phyloP scores from a whole-genome alignment of 768 basidiomycete species.

The Lanmaoa rubissima region DNA sequence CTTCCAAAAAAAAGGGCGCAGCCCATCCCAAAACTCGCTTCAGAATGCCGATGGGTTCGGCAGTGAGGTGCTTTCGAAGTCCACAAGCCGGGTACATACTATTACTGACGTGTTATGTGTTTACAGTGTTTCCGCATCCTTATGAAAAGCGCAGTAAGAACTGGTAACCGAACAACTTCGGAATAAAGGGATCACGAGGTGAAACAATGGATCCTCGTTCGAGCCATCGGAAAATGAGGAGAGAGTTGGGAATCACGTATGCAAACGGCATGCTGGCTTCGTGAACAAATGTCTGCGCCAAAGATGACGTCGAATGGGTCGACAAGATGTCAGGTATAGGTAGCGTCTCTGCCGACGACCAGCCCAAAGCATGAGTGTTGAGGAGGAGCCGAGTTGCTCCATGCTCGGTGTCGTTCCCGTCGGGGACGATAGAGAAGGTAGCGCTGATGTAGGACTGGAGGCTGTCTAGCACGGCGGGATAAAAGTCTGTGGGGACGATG shows the following conservation, averaged over 20 bases:
- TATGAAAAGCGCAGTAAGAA: no score
- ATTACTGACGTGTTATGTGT: no score
- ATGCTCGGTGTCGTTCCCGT: background rate
- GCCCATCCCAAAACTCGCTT: no score
- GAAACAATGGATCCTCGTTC: conserved; percentile 41
- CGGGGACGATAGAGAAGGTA: conserved; percentile 30
- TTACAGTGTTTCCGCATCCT: no score
- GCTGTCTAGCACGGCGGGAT: conserved; percentile 48
- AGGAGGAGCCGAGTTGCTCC: conserved; percentile 14
- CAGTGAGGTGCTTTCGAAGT: no score
- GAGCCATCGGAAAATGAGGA: conserved; percentile 30
- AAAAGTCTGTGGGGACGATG: conserved; percentile 48
- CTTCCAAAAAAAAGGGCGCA: no score
- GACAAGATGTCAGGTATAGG: conserved; percentile 24
- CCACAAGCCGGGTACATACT: no score
- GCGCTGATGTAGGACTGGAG: conserved; percentile 40
- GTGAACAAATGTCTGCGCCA: conserved; percentile 54
- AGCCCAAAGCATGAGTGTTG: conserved; percentile 36
- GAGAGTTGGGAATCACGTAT: conserved; percentile 40
- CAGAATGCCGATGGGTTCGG: no score
- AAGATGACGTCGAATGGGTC: conserved; percentile 47
- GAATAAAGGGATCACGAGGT: conserved; percentile 66
- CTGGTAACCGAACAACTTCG: no score
- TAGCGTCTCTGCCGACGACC: conserved; percentile 29
- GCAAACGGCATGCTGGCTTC: conserved; percentile 49